These are phyloP conservation scores for Penicillium vulpinum DNA, from an alignment of 2,329 filamentous ascomycete species.

Conservation along the genomic window DNA sequence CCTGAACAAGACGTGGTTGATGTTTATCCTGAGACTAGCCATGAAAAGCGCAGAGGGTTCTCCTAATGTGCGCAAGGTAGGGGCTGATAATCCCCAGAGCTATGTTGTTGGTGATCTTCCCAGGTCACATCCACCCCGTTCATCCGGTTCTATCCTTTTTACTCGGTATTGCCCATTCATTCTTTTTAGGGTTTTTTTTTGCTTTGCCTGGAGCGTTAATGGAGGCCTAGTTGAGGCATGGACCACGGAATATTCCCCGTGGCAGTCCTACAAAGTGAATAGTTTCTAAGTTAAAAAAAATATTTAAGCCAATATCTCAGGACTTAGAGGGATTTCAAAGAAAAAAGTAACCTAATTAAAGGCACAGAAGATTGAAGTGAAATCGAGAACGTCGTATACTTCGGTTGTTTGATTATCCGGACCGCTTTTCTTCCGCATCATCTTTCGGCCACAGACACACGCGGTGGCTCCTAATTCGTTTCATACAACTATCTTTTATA, in stretches of 20 bases:
- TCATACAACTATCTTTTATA: background rate
- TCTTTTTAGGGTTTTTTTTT: too few relatives aligned
- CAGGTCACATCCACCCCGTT: too few relatives aligned
- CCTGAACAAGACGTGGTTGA: too few relatives aligned
- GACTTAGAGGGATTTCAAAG: background rate
- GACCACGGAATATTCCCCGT: background rate
- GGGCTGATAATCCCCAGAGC: too few relatives aligned
- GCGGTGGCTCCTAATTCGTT: background rate
- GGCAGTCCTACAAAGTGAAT: background rate
- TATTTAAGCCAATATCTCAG: background rate
- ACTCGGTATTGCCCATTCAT: too few relatives aligned
- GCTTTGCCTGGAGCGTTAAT: too few relatives aligned
- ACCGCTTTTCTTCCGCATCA: constrained; percentile 2
- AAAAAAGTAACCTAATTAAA: background rate
- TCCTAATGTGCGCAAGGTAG: too few relatives aligned
- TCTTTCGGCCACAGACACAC: background rate
- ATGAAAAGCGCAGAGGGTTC: too few relatives aligned
- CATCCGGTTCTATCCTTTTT: too few relatives aligned
- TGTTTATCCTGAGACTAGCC: background rate
- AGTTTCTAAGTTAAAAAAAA: background rate
- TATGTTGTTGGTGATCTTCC: too few relatives aligned
- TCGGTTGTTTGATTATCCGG: constrained; percentile 26
- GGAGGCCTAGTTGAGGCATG: too few relatives aligned
- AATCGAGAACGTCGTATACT: background rate
- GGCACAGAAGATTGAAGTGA: background rate